Evolutionary conservation across 2,329 filamentous ascomycete species (phyloP).

Genomic region (Calonectria hongkongensis): DNA sequence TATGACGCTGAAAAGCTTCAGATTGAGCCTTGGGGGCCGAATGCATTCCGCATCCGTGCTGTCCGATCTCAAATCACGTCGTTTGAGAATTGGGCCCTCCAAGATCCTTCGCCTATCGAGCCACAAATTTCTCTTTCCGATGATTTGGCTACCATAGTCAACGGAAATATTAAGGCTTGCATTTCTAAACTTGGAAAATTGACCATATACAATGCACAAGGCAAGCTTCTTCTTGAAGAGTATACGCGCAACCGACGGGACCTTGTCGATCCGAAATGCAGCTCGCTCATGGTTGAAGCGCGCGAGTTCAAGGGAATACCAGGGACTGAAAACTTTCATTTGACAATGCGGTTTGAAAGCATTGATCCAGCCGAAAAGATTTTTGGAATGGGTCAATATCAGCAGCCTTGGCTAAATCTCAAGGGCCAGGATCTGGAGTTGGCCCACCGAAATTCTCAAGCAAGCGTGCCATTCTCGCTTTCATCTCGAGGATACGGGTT

Average conservation of each 20-base stretch:
- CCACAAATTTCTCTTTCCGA: conserved; percentile 2
- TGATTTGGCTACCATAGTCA: neutral
- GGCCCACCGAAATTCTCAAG: conserved; percentile 80
- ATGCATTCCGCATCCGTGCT: conserved; percentile 24
- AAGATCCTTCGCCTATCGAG: neutral
- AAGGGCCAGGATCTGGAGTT: conserved; percentile 79
- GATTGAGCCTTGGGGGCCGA: conserved; percentile 19
- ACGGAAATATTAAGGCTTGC: conserved; percentile 2
- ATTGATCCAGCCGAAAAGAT: conserved; percentile 73
- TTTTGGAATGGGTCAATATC: conserved; percentile 83
- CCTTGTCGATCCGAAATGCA: conserved; percentile 75
- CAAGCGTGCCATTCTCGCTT: conserved; percentile 77
- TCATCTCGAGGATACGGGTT: conserved; percentile 77
- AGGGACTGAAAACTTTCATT: conserved; percentile 70
- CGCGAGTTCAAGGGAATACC: conserved; percentile 74
- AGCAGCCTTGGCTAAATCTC: conserved; percentile 77
- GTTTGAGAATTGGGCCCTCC: conserved; percentile 21
- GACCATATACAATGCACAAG: conserved; percentile 24
- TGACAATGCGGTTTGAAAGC: conserved; percentile 76
- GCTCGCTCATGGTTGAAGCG: conserved; percentile 73
- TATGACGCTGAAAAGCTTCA: conserved; percentile 26
- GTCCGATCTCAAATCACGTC: neutral
- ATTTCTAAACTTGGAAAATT: conserved; percentile 26
- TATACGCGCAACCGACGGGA: conserved; percentile 57
- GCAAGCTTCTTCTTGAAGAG: conserved; percentile 57